phyloP scores from a whole-genome alignment of 768 basidiomycete genomes.

The Amanita phalloides region DNA sequence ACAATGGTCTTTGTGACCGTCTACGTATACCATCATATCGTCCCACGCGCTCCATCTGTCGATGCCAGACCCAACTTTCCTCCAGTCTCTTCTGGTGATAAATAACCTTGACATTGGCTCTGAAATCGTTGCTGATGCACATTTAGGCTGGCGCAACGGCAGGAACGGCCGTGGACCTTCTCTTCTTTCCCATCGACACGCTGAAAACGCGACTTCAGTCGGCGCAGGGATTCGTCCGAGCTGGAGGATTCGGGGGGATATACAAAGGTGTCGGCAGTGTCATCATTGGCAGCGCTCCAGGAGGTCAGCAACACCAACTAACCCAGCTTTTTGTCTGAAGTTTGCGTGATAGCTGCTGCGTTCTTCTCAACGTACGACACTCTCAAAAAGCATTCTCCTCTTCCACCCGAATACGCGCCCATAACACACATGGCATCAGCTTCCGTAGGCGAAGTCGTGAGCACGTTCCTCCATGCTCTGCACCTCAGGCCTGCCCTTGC shows the following conservation, averaged over 20 bases:
- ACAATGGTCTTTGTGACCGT: no score
- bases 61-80: conserved; percentile 23
- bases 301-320: conserved; percentile 43
- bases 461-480: conserved; percentile 15
- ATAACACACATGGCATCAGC: conserved; percentile 48
- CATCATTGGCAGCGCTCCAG: conserved; percentile 89
- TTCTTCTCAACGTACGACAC: conserved; percentile 95
- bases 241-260: conserved; percentile 84
- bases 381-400: conserved; percentile 66
- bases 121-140: background rate
- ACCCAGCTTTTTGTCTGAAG: background rate
- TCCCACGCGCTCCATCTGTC: no score
- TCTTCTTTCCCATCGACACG: conserved; percentile 96
- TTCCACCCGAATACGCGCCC: conserved; percentile 50
- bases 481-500: background rate
- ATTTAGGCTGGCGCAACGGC: conserved; percentile 79
- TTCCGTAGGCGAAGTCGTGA: conserved; percentile 48
- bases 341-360: conserved; percentile 58
- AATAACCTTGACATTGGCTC: background rate
- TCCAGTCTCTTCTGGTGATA: conserved; percentile 36
- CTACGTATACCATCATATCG: no score
- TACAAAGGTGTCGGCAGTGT: conserved; percentile 95
- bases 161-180: conserved; percentile 86
- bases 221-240: conserved; percentile 68
- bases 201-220: conserved; percentile 94